A percentile compares a stretch with the other conserved stretches of the same genome.
These are phyloP conservation scores for Fonsecaea erecta DNA, from an alignment of 2,329 filamentous ascomycete species.

Conservation along the genomic window DNA sequence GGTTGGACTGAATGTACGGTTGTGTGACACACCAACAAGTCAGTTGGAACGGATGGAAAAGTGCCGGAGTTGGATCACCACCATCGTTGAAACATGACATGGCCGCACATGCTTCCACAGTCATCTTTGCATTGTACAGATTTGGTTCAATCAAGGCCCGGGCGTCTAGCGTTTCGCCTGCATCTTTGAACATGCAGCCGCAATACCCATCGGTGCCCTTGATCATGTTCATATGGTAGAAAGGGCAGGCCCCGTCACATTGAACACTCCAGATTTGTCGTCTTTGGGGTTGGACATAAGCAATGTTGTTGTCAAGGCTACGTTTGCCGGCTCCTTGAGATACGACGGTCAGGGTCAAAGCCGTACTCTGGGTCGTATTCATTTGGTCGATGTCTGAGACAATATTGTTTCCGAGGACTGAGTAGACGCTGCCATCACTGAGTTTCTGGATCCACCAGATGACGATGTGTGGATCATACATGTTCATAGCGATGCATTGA, in stretches of 20 bases:
- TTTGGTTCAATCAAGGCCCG: constrained; percentile 27
- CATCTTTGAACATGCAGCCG: constrained; percentile 33
- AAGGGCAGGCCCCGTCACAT: constrained; percentile 29
- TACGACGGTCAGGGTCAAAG: constrained; percentile 28
- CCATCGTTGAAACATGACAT: constrained; percentile 35
- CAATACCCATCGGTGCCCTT: constrained; percentile 29
- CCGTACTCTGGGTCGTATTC: constrained; percentile 27
- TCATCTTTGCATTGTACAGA: constrained; percentile 32
- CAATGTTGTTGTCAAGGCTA: constrained; percentile 7
- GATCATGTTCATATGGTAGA: constrained; percentile 29
- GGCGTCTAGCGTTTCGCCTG: constrained; percentile 21
- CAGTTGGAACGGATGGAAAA: constrained; percentile 34
- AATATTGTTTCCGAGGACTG: constrained; percentile 33
- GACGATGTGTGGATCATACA: constrained; percentile 34
- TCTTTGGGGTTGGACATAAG: constrained; percentile 18
- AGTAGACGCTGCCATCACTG: constrained; percentile 31
- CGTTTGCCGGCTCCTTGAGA: constrained; percentile 23
- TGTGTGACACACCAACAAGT: constrained; percentile 35
- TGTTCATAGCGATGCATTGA: constrained; percentile 36
- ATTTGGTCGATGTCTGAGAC: constrained; percentile 35
- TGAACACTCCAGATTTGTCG: constrained; percentile 30
- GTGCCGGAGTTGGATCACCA: constrained; percentile 28
- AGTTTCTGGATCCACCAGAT: constrained; percentile 35
- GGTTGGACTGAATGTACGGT: constrained; percentile 26
- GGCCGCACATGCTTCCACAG: constrained; percentile 32